phyloP scores from a whole-genome alignment of 805 yeast genomes.

The Candida gorgasii region DNA sequence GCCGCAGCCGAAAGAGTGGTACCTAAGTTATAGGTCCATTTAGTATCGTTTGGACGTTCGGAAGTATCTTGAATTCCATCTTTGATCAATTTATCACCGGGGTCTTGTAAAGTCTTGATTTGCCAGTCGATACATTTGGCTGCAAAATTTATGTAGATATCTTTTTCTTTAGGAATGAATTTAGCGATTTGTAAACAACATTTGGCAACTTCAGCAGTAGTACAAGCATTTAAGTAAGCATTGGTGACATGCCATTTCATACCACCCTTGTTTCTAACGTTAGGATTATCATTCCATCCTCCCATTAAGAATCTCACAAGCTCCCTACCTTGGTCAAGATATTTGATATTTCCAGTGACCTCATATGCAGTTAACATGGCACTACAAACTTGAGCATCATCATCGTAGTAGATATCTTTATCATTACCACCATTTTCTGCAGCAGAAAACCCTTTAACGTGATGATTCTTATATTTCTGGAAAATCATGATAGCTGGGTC shows the following conservation, averaged over 20 bases:
- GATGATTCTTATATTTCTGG: conserved; percentile 51
- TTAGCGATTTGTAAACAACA: conserved; percentile 58
- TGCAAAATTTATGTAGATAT: conserved; percentile 57
- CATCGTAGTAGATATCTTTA: conserved; percentile 68
- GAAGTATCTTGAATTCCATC: conserved; percentile 60
- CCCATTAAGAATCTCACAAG: conserved; percentile 62
- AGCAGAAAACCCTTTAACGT: conserved; percentile 61
- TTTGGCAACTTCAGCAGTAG: conserved; percentile 67
- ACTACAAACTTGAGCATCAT: conserved; percentile 72
- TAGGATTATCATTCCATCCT: conserved; percentile 54
- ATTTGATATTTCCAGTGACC: conserved; percentile 57
- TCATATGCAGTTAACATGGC: conserved; percentile 67
- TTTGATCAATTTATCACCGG: conserved; percentile 52
- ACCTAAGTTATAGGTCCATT: conserved; percentile 71
- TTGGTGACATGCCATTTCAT: conserved; percentile 66
- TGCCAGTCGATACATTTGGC: conserved; percentile 60
- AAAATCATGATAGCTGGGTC: conserved; percentile 53
- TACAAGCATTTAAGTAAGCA: conserved; percentile 62
- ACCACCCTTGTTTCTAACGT: conserved; percentile 54
- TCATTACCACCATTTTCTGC: conserved; percentile 61
- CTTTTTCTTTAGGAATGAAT: conserved; percentile 49
- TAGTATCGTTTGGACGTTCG: conserved; percentile 46
- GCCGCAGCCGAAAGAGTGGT: conserved; percentile 59
- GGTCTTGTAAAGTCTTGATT: conserved; percentile 51
- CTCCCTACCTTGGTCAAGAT: conserved; percentile 57